Evolutionary conservation across 768 basidiomycete species (phyloP), one percentile per base, ranked within the genome.

Genomic region (Termitomyces sp.): DNA sequence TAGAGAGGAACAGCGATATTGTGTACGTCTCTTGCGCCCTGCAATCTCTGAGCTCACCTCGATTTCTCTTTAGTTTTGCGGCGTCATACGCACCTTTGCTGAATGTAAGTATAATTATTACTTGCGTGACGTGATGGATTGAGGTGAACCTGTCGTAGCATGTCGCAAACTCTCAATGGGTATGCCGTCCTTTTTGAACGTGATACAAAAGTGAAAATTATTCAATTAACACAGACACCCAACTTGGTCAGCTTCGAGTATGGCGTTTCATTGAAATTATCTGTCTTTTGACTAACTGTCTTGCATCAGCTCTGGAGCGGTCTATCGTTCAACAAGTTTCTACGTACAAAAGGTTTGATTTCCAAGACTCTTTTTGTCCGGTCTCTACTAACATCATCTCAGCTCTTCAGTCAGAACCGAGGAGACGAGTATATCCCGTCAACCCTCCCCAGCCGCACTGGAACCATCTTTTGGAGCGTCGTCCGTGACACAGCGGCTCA

Each of bases 401-500:
- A 88, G 86, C 75, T 89, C 37, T 88, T 88, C 73, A 82, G 84
- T 56, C 61, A 77, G 18, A 84, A 87, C 67, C 72, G 80, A 42
- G 87, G 87, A 6, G 82, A 85, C 44, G 78, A 79, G 63, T 88
- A 86, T 64, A 66, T 88, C 1, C 83, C 86, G 3, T 87, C 82
- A 66, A 87, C 84, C 0, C 74, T 86, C 0, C 86, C 86, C 0
- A 69, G 58, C 36, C 53, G 62, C 0, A 66, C 61, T 4, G 84
- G 83, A 11, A 81, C 82, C 0, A 66, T 85, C 1, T 79, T 83
- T 69, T 89, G 87, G 87, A 86, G 84, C 60, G 79, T 88, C 11
- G 75, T 76, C 7, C 73, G 77, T 50, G 73, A 73, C 33, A 76
- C 61, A 3, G 65, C 76, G 2, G 58, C 66, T 0, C 68, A 74